Evolutionary conservation across 2,329 filamentous ascomycete genomes (phyloP).

Genomic region (Fusarium dlaminii): DNA sequence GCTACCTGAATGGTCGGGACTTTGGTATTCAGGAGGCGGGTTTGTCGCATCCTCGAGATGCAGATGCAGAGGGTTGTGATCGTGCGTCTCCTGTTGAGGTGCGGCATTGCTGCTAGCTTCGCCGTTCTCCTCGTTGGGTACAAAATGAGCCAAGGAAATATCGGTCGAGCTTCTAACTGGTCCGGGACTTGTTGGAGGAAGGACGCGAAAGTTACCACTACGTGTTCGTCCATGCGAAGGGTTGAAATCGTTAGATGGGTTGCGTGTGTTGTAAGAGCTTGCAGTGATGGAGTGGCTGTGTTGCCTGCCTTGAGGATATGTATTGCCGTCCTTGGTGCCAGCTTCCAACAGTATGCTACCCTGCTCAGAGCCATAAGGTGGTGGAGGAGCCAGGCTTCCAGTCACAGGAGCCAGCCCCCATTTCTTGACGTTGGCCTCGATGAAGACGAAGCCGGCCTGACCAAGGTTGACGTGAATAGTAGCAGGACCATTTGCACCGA

Average conservation of each 20-base stretch:
- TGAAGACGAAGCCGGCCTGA: constrained; percentile 97
- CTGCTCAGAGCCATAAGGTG: constrained; percentile 96
- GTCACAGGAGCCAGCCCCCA: constrained; percentile 98
- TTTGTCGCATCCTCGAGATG: constrained; percentile 65
- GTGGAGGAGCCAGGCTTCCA: constrained; percentile 91
- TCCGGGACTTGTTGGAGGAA: constrained; percentile 84
- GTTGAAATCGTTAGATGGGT: constrained; percentile 59
- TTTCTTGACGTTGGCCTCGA: constrained; percentile 99
- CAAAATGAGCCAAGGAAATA: constrained; percentile 90
- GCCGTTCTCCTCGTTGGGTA: constrained; percentile 75
- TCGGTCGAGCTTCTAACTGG: constrained; percentile 92
- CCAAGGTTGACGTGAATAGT: constrained; percentile 97
- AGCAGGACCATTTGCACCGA: constrained; percentile 95
- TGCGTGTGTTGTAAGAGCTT: constrained; percentile 51
- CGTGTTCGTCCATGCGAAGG: constrained; percentile 77
- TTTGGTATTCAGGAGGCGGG: constrained; percentile 77
- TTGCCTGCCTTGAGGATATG: constrained; percentile 54
- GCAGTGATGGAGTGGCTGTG: constrained; percentile 58
- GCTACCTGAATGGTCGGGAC: constrained; percentile 69
- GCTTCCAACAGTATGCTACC: constrained; percentile 94
- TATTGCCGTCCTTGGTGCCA: constrained; percentile 71
- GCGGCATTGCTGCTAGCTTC: constrained; percentile 56
- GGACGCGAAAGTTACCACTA: constrained; percentile 80
- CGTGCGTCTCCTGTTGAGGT: constrained; percentile 40
- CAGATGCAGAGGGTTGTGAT: constrained; percentile 52